These are phyloP conservation scores for Spergularia azorica DNA, from an alignment of 179 eudicot species.

Conservation along the genomic window DNA sequence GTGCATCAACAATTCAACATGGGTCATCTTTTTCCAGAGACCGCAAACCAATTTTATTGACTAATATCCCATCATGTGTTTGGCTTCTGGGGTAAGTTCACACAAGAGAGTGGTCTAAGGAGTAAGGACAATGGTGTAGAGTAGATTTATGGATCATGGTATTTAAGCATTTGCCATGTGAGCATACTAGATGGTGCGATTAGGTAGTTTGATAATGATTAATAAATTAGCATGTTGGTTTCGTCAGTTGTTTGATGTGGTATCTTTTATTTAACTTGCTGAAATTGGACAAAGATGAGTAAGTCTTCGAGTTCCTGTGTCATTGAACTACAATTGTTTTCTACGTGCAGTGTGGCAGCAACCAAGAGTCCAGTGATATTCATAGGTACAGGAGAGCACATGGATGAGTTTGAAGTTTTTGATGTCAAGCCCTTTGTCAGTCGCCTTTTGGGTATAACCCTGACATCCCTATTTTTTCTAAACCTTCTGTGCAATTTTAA, in stretches of 20 bases:
- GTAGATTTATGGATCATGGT: neutral
- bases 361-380: slow-evolving; percentile 96
- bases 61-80: neutral
- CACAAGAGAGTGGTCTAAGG: neutral
- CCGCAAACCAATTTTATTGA: too few species aligned
- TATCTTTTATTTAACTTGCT: neutral
- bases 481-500: neutral
- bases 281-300: neutral
- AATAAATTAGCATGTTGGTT: neutral
- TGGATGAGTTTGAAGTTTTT: slow-evolving; percentile 93
- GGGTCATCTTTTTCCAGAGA: too few species aligned
- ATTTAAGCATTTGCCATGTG: neutral
- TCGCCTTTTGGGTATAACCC: slow-evolving; percentile 73
- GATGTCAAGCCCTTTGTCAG: slow-evolving; percentile 95
- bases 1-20: too few species aligned
- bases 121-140: neutral
- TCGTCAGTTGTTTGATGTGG: slow-evolving; percentile 4
- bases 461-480: neutral
- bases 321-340: slow-evolving; percentile 1
- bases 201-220: too few species aligned
- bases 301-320: neutral
- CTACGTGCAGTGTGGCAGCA: slow-evolving; percentile 78
- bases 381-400: slow-evolving; percentile 94
- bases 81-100: neutral
- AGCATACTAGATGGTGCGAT: too few species aligned